Base-by-base conservation (phyloP, 1,284 basidiomycete genomes). In the Papiliotrema laurentii region DNA sequence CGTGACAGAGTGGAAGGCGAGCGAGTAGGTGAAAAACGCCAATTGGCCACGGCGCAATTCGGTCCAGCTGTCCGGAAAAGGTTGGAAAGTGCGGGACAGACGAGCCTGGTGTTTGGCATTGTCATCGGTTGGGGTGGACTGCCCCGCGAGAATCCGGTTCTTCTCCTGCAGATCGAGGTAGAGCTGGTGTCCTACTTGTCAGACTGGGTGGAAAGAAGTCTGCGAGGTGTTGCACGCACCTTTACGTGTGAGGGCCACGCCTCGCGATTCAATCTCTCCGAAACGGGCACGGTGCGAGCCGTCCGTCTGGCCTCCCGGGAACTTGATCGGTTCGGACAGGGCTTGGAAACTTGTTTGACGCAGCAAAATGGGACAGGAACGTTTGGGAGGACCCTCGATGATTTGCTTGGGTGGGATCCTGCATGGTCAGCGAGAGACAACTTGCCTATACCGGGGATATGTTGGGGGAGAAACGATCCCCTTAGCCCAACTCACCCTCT, bases 191-290 rank as follows among this genome's bases (percentile, higher is more conserved):
- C 63, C 58, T 54, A 26, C 37, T n/a, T 36, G 31, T 43, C 40
- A 31, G 19, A 9, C 22, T 34, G 4, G 9, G 2, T 22, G 19
- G 11, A n/a, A 3, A 26, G 19, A 24, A 31, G 3, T 37, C 14
- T 14, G 37, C 28, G 13, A 25, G n/a, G 30, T 25, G 34, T 56
- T 59, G 11, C 25, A 47, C 42, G 57, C 51, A 35, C 74, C 74
- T 52, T 68, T 68, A 14, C 52, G 59, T 5, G 75, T 76, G 25
- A 76, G 50, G 1, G 74, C 74, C 33, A 66, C 65, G 2, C 75
- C 73, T 27, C 75, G 59, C 43, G 69, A 68, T 54, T 76, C 75
- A 41, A 76, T 75, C 60, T 76, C 75, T 10, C 75, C 75, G 50
- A 76, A 76, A n/a, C 75, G 64, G 2, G 75, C 75, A 25, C 69